Evolutionary conservation across 129 eudicot genomes (phyloP).

Genomic region (Artemisia annua): DNA sequence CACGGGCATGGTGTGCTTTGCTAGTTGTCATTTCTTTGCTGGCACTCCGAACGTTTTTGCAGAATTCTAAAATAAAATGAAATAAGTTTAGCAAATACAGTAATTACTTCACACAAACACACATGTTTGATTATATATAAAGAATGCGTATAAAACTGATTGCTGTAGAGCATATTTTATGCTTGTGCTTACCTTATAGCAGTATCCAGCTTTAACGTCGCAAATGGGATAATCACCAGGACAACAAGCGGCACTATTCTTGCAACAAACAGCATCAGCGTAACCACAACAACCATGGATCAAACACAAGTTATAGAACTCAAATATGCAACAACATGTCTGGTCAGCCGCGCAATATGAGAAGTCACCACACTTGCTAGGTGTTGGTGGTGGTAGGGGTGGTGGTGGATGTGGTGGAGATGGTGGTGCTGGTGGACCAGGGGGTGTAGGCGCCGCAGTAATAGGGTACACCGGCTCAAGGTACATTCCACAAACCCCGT

Average conservation of each 20-base stretch:
- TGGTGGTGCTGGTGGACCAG: constrained; percentile 38
- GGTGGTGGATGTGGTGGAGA: constrained; percentile 39
- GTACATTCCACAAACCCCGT: constrained; percentile 69
- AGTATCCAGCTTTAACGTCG: constrained; percentile 46
- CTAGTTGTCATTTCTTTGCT: too few relatives aligned
- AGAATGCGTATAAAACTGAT: too few relatives aligned
- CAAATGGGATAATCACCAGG: constrained; percentile 67
- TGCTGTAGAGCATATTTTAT: too few relatives aligned
- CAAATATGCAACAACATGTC: constrained; percentile 60
- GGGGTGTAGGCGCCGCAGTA: constrained; percentile 34
- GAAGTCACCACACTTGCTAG: constrained; percentile 48
- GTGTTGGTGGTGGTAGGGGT: constrained; percentile 42
- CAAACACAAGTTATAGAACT: constrained; percentile 44
- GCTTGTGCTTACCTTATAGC: too few relatives aligned
- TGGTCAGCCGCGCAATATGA: constrained; percentile 44
- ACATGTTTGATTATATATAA: too few relatives aligned
- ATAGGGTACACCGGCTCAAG: constrained; percentile 56
- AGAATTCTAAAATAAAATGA: too few relatives aligned
- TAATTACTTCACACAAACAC: too few relatives aligned
- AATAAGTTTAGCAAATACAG: too few relatives aligned
- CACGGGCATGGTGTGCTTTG: too few relatives aligned
- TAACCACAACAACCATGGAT: constrained; percentile 58
- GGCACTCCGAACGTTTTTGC: too few relatives aligned
- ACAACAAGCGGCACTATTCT: constrained; percentile 48
- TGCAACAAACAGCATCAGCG: constrained; percentile 55